Percentiles rank a stretch among this genome's conserved stretches.
Conservation (phyloP, 257 asterid genomes). For the Parsonsia alboflavescens region DNA sequence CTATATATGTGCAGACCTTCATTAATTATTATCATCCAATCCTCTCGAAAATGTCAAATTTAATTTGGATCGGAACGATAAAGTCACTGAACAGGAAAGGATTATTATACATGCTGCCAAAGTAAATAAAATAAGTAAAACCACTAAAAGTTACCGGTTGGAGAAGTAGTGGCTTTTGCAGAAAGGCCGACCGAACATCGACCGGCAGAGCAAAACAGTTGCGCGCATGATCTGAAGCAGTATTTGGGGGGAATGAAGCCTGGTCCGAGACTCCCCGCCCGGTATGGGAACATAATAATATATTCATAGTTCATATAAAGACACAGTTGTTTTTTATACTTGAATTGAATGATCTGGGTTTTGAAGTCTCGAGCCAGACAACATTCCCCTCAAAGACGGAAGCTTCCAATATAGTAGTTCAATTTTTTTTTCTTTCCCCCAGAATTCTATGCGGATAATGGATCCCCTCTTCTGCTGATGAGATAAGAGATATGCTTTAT, state of each 20-base stretch:
- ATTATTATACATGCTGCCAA: not conserved
- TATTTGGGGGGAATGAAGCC: slow-evolving; percentile 62
- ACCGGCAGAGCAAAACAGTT: not conserved
- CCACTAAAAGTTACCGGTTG: not conserved
- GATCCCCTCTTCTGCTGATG: not conserved
- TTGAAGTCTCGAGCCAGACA: slow-evolving; percentile 45
- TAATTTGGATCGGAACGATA: slow-evolving; percentile 1
- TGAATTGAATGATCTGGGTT: not conserved
- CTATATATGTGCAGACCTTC: not conserved
- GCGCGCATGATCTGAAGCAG: slow-evolving; percentile 4
- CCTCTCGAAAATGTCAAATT: not conserved
- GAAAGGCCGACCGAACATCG: not conserved
- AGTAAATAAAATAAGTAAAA: not conserved
- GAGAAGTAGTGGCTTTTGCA: not conserved
- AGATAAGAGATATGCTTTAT: not conserved
- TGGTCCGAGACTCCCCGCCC: slow-evolving; percentile 44
- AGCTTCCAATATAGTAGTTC: slow-evolving; percentile 1
- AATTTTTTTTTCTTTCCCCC: not conserved
- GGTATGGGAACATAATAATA: not conserved
- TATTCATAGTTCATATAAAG: not conserved
- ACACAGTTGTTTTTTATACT: too few species aligned
- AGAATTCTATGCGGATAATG: not conserved
- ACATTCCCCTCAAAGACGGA: slow-evolving; percentile 44
- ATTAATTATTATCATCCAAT: slow-evolving; percentile 2
- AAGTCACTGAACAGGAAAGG: not conserved